These are phyloP conservation scores for Podaxis sp. DNA, from an alignment of 768 basidiomycete genomes.

Conservation along the genomic window DNA sequence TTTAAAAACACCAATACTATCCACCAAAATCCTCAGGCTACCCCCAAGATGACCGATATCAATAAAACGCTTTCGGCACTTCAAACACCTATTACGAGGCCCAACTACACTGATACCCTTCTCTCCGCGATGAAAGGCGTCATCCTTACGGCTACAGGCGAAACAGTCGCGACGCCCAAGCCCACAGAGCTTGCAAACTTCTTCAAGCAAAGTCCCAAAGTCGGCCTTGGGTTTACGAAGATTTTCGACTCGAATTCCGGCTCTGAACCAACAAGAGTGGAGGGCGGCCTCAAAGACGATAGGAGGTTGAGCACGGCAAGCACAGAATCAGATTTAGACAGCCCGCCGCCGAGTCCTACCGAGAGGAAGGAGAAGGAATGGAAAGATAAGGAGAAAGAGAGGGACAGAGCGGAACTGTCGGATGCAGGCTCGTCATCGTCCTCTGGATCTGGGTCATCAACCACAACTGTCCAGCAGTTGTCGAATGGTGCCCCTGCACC, in stretches of 20 bases:
- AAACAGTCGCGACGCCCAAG: slow-evolving; percentile 68
- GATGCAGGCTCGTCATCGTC: slow-evolving; percentile 15
- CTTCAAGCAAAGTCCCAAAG: slow-evolving; percentile 67
- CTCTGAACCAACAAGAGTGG: slow-evolving; percentile 25
- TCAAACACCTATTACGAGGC: slow-evolving; percentile 54
- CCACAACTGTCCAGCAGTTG: slow-evolving; percentile 4
- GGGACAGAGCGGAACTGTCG: slow-evolving; percentile 15
- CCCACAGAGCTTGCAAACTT: slow-evolving; percentile 66
- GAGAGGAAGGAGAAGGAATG: slow-evolving; percentile 43
- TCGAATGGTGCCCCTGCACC: not conserved
- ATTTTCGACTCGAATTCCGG: slow-evolving; percentile 70
- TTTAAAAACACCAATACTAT: slow-evolving; percentile 21
- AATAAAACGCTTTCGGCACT: slow-evolving; percentile 32
- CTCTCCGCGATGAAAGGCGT: slow-evolving; percentile 76
- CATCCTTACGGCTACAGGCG: slow-evolving; percentile 76
- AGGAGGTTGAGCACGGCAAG: slow-evolving; percentile 23
- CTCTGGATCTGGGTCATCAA: slow-evolving; percentile 14
- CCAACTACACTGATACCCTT: slow-evolving; percentile 31
- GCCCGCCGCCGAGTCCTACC: slow-evolving; percentile 49
- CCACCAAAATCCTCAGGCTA: not conserved
- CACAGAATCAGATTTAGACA: slow-evolving; percentile 29
- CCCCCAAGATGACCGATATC: slow-evolving; percentile 13
- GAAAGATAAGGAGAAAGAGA: slow-evolving; percentile 22
- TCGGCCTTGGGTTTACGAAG: slow-evolving; percentile 73
- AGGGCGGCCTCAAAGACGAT: not conserved